Base-by-base conservation (phyloP, 768 basidiomycete genomes). In the Dacryopinax spathularia region DNA sequence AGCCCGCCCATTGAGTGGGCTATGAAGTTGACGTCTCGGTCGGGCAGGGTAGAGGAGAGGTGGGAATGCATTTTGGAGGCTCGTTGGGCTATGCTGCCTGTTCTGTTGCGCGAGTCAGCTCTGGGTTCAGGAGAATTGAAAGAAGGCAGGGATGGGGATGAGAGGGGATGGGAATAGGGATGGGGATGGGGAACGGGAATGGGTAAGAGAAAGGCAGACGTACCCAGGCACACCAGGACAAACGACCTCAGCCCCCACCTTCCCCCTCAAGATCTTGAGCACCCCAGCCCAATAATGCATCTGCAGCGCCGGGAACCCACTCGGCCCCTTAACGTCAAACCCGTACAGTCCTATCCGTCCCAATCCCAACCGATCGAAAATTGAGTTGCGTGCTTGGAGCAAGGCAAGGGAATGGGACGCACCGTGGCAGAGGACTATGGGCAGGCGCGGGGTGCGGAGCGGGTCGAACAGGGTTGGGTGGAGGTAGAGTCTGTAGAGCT, bases 1-100 rank as follows among this genome's bases (percentile, higher is more conserved):
- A 99, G 80, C 0, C 95, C 95, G 20, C 95, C 95, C 96, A 99
- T 99, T 6, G 91, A 94, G 72, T 99, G 96, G 0, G 91, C 96
- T 44, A 99, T 78, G 66, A 99, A 85, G 72, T 99, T 99, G 69
- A 98, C 75, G 9, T 88, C 90, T 59, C 86, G 82, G 4, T 90
- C 92, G 15, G 76, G 78, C 2, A 86, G 84, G 56, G 78, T 85
- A 13, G 76, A 71, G 63, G 83, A 78, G 12, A 99, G 80, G 67
- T 87, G 83, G 25, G 78, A 78, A 72, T 98, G 81, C 67, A 99
- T 77, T 44, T 79, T 81, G 62, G 85, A 79, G 0, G 93, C 88
- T 20, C 96, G 84, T 12, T 88, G 86, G 13, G 82, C 75, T 62
- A 99, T 86, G 0, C 91, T 93, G 2, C 93, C 96, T 16, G 94